Base-by-base conservation (phyloP, 768 basidiomycete species). In the Floccularia luteovirens region DNA sequence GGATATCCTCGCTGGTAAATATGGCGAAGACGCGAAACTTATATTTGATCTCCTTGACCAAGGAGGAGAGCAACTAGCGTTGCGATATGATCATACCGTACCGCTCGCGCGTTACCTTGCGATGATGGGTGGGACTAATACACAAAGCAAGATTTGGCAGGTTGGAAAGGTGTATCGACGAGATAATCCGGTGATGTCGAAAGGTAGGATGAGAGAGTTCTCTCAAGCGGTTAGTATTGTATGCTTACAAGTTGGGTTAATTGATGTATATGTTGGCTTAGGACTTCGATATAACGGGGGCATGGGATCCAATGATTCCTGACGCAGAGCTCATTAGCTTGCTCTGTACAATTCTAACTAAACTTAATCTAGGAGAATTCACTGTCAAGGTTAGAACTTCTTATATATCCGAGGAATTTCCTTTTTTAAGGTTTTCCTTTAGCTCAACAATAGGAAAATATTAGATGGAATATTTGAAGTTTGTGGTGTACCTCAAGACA, bases 21-120 rank as follows among this genome's bases (percentile, higher is more conserved):
- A 98, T 50, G 96, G 96, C 38, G 96, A 99, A 60, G 96, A 98
- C 56, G 75, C 81, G 27, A 99, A 98, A 59, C 79, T 98, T 49
- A 98, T 99, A 45, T 98, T 96, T 57, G 96, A 98, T 61, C 74
- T 99, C 36, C 80, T 83, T 72, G 96, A 98, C 61, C 94, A 99
- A 54, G 94, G 96, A 2, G 96, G 96, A 4, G 96, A 99, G 60
- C 78, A 98, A 53, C 82, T 97, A 38, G 89, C 90, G 8, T 63
- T 99, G 50, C 70, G 96, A 39, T 98, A 98, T 54, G 94, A 99
- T 57, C 83, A 98, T 54, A 99, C 94, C 17, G 94, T 98, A 19
- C 96, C 96, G 4, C 82, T 99, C 31, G 96, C 94, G 16, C 71
- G 96, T 23, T 93, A 90, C 60, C 69, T 99, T 13, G 94, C 96